phyloP scores from a whole-genome alignment of 805 yeast species.

The Lipomyces sp. region DNA sequence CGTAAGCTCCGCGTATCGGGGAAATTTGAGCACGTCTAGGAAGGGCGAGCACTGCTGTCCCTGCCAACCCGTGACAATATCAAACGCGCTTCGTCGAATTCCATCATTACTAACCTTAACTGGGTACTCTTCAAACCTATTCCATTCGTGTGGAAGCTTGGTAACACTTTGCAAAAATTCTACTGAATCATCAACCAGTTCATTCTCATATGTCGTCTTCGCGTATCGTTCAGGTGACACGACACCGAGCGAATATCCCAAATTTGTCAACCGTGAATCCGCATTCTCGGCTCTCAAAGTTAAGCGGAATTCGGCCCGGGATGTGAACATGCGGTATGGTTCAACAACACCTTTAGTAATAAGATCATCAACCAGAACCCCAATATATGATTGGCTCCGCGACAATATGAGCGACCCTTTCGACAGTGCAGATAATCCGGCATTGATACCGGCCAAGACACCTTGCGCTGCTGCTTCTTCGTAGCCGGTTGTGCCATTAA shows the following conservation, averaged over 20 bases:
- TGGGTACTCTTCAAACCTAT: slow-evolving; percentile 41
- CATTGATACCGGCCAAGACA: slow-evolving; percentile 91
- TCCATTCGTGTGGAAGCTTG: slow-evolving; percentile 69
- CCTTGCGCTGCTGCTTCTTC: slow-evolving; percentile 99
- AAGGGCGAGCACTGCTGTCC: slow-evolving; percentile 37
- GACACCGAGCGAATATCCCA: slow-evolving; percentile 69
- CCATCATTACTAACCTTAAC: slow-evolving; percentile 60
- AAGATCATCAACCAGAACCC: slow-evolving; percentile 90
- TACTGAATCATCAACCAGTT: slow-evolving; percentile 52
- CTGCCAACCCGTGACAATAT: slow-evolving; percentile 64
- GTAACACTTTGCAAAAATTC: slow-evolving; percentile 53
- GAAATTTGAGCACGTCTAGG: slow-evolving; percentile 45
- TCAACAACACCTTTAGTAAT: slow-evolving; percentile 95
- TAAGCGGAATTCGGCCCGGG: slow-evolving; percentile 90
- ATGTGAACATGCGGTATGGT: slow-evolving; percentile 97
- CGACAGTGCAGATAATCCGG: slow-evolving; percentile 62
- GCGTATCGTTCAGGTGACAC: slow-evolving; percentile 64
- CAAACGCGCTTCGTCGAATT: slow-evolving; percentile 66
- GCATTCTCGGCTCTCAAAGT: slow-evolving; percentile 94
- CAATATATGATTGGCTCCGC: slow-evolving; percentile 86
- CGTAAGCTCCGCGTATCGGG: slow-evolving; percentile 47
- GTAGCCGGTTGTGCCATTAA: slow-evolving; percentile 98
- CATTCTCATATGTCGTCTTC: slow-evolving; percentile 52
- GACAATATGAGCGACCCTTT: slow-evolving; percentile 58
- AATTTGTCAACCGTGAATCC: slow-evolving; percentile 75